phyloP scores from a whole-genome alignment of 805 yeast species.

The Pichia exigua region DNA sequence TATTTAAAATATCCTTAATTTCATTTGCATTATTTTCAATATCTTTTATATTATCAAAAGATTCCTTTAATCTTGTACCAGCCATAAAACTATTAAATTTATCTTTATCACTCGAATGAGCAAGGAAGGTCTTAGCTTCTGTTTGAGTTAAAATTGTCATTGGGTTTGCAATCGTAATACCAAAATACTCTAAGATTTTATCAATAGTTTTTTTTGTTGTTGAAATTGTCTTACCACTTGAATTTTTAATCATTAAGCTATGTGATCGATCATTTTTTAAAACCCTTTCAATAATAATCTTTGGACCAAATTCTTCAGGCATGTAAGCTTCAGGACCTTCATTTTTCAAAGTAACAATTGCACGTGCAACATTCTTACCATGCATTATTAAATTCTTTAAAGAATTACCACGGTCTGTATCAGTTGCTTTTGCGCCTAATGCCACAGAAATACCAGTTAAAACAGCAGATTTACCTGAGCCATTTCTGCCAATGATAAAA shows the following conservation, averaged over 20 bases:
- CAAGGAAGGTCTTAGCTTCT: slow-evolving; percentile 82
- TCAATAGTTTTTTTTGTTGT: slow-evolving; percentile 58
- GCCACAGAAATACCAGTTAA: slow-evolving; percentile 83
- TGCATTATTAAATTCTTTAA: slow-evolving; percentile 66
- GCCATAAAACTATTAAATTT: slow-evolving; percentile 74
- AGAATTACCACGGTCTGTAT: slow-evolving; percentile 76
- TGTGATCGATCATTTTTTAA: slow-evolving; percentile 46
- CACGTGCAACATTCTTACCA: slow-evolving; percentile 62
- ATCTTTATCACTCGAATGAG: slow-evolving; percentile 62
- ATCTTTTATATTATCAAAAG: slow-evolving; percentile 43
- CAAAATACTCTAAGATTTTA: slow-evolving; percentile 59
- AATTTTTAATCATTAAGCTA: slow-evolving; percentile 48
- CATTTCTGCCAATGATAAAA: slow-evolving; percentile 84
- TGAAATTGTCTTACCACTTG: slow-evolving; percentile 44
- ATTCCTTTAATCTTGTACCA: slow-evolving; percentile 68
- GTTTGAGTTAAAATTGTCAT: slow-evolving; percentile 91
- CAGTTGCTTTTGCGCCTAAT: slow-evolving; percentile 80
- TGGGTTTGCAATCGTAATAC: slow-evolving; percentile 81
- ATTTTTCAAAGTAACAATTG: slow-evolving; percentile 57
- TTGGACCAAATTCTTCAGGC: slow-evolving; percentile 58
- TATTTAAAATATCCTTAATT: slow-evolving; percentile 31
- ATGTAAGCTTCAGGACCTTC: slow-evolving; percentile 58
- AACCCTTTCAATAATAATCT: slow-evolving; percentile 63
- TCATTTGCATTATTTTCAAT: slow-evolving; percentile 36
- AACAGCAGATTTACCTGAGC: slow-evolving; percentile 86